Evolutionary conservation across 495 filamentous ascomycete species (phyloP), one percentile per base, ranked within the genome.

Genomic region (Lasiosphaeria hispida): DNA sequence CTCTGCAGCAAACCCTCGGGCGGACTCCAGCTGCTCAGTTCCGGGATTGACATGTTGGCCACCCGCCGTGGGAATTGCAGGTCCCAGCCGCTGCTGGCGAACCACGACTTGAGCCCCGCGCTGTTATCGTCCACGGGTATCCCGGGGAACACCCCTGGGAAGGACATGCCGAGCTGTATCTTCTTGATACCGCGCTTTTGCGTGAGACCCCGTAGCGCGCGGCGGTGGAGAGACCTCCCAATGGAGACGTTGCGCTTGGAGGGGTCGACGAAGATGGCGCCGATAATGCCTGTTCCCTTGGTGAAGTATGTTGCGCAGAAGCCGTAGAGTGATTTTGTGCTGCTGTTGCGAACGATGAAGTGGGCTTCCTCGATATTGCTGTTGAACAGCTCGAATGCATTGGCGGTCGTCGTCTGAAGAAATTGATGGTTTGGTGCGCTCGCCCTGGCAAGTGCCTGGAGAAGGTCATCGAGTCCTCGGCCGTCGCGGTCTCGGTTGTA

Each of bases 311-410:
- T 95, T 0, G 89, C 85, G 67, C 89, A 91, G 70, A 96, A 96
- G 18, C 91, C 91, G 69, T 93, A 95, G 8, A 96, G 73, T 0
- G 87, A 89, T 45, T 89, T 85, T 0, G 91, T 96, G 69, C 85
- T 92, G 73, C 87, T 92, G 72, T 96, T 96, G 7, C 91, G 88
- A 44, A 96, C 91, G 15, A 96, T 89, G 68, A 90, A 96, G 65
- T 96, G 91, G 9, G 87, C 76, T 69, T 93, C 90, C 48, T 89
- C 83, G 34, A 93, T 85, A 75, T 56, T 79, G 6, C 71, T 77
- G 67, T 83, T 80, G 65, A 80, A 83, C 5, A 95, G 73, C 34
- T 89, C 81, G 66, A 96, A 94, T 3, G 86, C 85, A 53, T 78
- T 80, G n/a, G 87, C 85, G n/a, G 75, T 83, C n/a, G 87, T 83